Evolutionary conservation across 768 basidiomycete species (phyloP).

Genomic region (Tephrocybe sp.): DNA sequence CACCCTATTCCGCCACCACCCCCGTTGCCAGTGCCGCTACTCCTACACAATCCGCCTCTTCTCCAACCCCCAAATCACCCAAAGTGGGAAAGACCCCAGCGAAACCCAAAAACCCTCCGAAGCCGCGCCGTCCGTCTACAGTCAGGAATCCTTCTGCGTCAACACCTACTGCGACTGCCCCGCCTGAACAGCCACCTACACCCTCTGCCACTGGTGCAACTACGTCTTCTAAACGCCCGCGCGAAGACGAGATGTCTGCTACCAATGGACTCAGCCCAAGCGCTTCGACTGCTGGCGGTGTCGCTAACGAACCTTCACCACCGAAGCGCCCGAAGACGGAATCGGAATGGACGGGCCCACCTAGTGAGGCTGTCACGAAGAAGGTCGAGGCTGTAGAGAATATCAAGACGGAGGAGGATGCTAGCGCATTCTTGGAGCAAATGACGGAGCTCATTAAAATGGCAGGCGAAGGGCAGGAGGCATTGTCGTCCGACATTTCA

Average conservation of each 20-base stretch:
- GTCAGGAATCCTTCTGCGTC: conserved; percentile 25
- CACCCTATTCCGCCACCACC: conserved; percentile 40
- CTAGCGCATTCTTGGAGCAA: conserved; percentile 56
- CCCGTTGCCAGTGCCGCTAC: conserved; percentile 46
- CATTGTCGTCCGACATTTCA: conserved; percentile 47
- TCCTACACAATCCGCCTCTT: conserved; percentile 54
- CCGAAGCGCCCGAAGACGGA: conserved; percentile 73
- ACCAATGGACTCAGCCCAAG: conserved; percentile 27
- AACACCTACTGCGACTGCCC: conserved; percentile 18
- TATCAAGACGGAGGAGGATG: conserved; percentile 68
- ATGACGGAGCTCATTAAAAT: conserved; percentile 63
- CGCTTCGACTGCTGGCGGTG: conserved; percentile 21
- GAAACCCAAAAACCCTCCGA: conserved; percentile 42
- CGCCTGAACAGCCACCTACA: conserved; percentile 20
- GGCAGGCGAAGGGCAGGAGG: conserved; percentile 43
- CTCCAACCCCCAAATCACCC: conserved; percentile 70
- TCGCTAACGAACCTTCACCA: conserved; percentile 54
- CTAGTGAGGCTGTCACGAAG: conserved; percentile 46
- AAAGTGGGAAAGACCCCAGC: conserved; percentile 43
- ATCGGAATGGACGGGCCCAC: conserved; percentile 69
- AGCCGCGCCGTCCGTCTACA: conserved; percentile 29
- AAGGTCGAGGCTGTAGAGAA: conserved; percentile 41
- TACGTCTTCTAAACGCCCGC: conserved; percentile 41
- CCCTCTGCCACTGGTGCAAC: conserved; percentile 20
- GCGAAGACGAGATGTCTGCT: conserved; percentile 49